Evolutionary conservation across 2,329 filamentous ascomycete species (phyloP).

Genomic region (Aspergillus melleus): DNA sequence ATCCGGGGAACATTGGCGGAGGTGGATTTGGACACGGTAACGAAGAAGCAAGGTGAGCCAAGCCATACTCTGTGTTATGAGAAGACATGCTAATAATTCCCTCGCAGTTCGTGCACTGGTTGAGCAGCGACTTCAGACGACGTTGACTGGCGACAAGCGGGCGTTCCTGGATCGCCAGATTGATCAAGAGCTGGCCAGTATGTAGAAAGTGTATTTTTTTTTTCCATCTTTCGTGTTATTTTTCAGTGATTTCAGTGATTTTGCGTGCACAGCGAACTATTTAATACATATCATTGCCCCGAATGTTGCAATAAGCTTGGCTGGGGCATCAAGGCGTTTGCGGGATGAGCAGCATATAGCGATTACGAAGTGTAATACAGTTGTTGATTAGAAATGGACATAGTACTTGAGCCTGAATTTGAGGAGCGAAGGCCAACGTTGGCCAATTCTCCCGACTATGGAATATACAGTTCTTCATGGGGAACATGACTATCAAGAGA

Average conservation of each 20-base stretch:
- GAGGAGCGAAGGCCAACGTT: neutral
- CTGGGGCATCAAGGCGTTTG: slow-evolving; percentile 17
- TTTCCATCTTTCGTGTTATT: neutral
- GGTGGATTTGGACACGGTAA: slow-evolving; percentile 93
- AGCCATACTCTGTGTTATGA: neutral
- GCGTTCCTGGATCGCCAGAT: slow-evolving; percentile 91
- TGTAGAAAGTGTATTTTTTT: slow-evolving; percentile 57
- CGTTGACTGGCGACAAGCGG: slow-evolving; percentile 80
- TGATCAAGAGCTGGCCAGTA: slow-evolving; percentile 87
- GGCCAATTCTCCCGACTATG: too few species aligned
- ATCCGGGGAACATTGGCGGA: slow-evolving; percentile 81
- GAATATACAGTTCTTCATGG: too few species aligned
- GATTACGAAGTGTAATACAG: slow-evolving; percentile 8
- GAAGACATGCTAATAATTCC: neutral
- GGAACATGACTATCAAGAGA: too few species aligned
- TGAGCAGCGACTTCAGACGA: slow-evolving; percentile 89
- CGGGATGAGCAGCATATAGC: slow-evolving; percentile 11
- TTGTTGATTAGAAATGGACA: neutral
- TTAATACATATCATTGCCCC: slow-evolving; percentile 8
- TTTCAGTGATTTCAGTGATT: neutral
- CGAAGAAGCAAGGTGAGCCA: slow-evolving; percentile 80
- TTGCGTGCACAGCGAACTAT: neutral
- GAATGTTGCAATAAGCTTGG: neutral
- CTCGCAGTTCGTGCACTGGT: slow-evolving; percentile 73
- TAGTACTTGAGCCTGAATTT: too few species aligned